Base-by-base conservation (phyloP, 2,329 filamentous ascomycete genomes). In the Cladosporium austrohemisphaericum region DNA sequence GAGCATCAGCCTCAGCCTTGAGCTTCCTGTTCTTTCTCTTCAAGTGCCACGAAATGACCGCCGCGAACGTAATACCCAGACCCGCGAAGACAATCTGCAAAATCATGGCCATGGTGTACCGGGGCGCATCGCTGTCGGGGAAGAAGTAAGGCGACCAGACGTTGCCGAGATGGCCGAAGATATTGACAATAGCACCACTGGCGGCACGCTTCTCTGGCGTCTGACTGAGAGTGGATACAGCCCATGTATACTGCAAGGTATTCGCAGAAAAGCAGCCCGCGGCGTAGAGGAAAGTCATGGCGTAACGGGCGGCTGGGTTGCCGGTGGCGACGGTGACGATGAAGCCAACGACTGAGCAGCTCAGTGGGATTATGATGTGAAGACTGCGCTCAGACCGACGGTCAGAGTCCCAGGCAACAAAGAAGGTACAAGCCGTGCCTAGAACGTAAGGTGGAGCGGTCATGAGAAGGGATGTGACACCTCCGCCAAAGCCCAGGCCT, bases 151-250 rank as follows among this genome's bases (percentile, higher is more conserved):
- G 69, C 1, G 64, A 68, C 49, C 63, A 67, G 18, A 72, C 63
- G 7, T 67, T 71, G 0, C 67, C 69, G 1, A 72, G 41, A 37
- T 71, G 67, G 25, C 70, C 71, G 22, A 73, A 68, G 1, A 73
- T 73, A n/a, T 75, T 77, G 5, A 74, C 75, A 60, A 77, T 73
- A 7, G 72, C 72, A 6, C 76, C 58, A 1, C 72, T 69, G 10
- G 68, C 70, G 1, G 74, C 73, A 55, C 74, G 75, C 64, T 72
- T 71, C 55, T 71, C 68, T 0, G 68, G 67, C 0, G 69, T 70
- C 23, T 65, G 60, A 19, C 60, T 61, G 5, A 70, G 56, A 0
- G 63, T 62, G 2, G 60, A 60, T 0, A 64, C 60, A 0, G 63
- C 65, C 69, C 69, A 71, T 1, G 60, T 64, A 8, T 64, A 66